Evolutionary conservation across 305 asterid genomes (phyloP), one percentile per base, ranked within the genome.

Genomic region (Fraxinus angustifolia): DNA sequence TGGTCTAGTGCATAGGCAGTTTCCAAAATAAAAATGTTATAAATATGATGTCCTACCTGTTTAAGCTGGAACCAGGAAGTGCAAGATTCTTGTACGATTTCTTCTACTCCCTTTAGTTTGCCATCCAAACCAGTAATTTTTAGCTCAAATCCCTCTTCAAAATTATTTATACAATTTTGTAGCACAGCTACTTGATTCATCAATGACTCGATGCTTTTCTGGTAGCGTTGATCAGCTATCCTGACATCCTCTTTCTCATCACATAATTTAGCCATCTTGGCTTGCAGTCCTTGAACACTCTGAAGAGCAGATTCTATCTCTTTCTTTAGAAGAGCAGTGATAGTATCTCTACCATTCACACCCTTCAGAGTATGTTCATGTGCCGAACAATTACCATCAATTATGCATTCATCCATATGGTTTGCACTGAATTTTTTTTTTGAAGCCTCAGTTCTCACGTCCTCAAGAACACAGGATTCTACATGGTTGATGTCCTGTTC

Each of bases 251-350:
- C 91, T 87, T 91, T 94, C 90, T 91, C 98, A 50, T 40, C 53
- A 14, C 65, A 84, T 87, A 94, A 78, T 82, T 71, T 86, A 79
- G 84, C 90, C 91, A 94, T 91, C 90, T 94, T 94, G 53, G 87
- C 85, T 87, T 92, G 88, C 88, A 96, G 90, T 73, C 83, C 91
- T 86, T 94, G 87, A 82, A 94, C 88, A 87, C 91, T 88, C 82
- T 83, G 84, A 68, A 92, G 91, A 75, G 97, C 93, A 82, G 85
- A 86, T 87, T 91, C 95, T 48, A 91, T 84, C 90, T 93, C 99
- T 83, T 88, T 90, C 88, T 88, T 91, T 81, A 95, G 87, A 81
- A 88, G 94, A 86, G 82, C 48, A 83, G 91, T 87, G 60, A 92
- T 87, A 78, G 87, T 83, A 71, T 95, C 92, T 85, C 90, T 87